Base-by-base conservation (phyloP, 768 basidiomycete genomes). In the Serendipita vermifera region DNA sequence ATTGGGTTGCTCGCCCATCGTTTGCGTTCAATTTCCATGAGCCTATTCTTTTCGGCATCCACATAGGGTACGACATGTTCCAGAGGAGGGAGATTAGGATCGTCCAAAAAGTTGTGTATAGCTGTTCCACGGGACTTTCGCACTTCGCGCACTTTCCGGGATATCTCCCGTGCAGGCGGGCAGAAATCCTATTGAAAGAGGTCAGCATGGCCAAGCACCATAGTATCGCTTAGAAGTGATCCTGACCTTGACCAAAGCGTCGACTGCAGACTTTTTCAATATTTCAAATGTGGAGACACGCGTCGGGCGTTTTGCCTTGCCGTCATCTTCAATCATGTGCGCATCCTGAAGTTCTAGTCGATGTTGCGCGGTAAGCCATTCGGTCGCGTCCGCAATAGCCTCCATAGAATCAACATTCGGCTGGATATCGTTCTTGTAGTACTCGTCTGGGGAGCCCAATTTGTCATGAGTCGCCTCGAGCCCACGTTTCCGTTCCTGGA, bases 301-400 rank as follows among this genome's bases (percentile, higher is more conserved):
- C 66, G 83, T 88, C 1, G 91, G 89, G 66, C 81, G 77, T 70
- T 92, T 93, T 57, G 77, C 80, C 64, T 81, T 88, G 66, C 46
- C 46, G 3, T 51, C 46, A 27, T 51, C 46, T 31, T 51, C 46
- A n/a, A 51, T 51, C 46, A 51, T 51, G 32, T 5, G n/a, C 46
- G 67, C 63, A 54, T 70, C 77, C 62, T 80, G 75, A 66, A 85
- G 82, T 66, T 77, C 77, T 59, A 81, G 77, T 63, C 86, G 84
- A 70, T 89, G 87, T 67, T 85, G 87, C 77, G 90, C 78, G 22
- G 77, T 71, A 46, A 99, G 67, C 91, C 91, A 99, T 64, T 93
- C 93, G 0, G 85, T 84, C 7, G 86, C 80, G 63, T 99, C 96
- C 2, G 87, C 82, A 20, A 93, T 85, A 59, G 87, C 77, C 68